Percentiles rank a stretch among this genome's conserved stretches.
Conservation (phyloP, 305 asterid genomes). For the Plantago coronopus region DNA sequence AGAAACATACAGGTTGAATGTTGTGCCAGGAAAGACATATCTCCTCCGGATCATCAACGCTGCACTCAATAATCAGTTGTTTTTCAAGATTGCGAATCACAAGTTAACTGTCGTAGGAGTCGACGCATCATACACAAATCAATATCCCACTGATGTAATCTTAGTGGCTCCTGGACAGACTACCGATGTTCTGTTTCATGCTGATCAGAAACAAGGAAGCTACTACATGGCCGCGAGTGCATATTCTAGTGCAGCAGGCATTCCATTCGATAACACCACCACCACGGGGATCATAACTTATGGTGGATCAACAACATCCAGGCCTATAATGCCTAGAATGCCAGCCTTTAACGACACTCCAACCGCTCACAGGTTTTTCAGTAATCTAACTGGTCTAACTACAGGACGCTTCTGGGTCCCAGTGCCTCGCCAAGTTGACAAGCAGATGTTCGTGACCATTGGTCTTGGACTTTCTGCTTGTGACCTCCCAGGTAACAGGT, state of each 20-base stretch:
- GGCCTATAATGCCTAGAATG: slow-evolving; percentile 46
- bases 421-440: slow-evolving; percentile 38
- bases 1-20: slow-evolving; percentile 40
- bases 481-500: slow-evolving; percentile 29
- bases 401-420: slow-evolving; percentile 42
- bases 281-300: slow-evolving; percentile 49
- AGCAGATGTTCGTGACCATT: slow-evolving; percentile 44
- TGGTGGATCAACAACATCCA: slow-evolving; percentile 21
- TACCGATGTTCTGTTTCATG: slow-evolving; percentile 45
- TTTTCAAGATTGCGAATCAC: slow-evolving; percentile 57
- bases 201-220: slow-evolving; percentile 33
- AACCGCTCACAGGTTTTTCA: slow-evolving; percentile 46
- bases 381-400: slow-evolving; percentile 43
- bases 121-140: slow-evolving; percentile 57
- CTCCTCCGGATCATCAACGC: slow-evolving; percentile 66
- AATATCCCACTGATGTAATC: slow-evolving; percentile 50
- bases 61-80: slow-evolving; percentile 57
- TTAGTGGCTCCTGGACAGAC: slow-evolving; percentile 59
- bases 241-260: slow-evolving; percentile 35
- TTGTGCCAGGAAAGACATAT: slow-evolving; percentile 42
- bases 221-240: slow-evolving; percentile 64
- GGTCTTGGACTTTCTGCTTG: slow-evolving; percentile 47
- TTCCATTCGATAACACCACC: slow-evolving; percentile 38
- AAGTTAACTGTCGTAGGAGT: slow-evolving; percentile 47
- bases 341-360: slow-evolving; percentile 68